These are phyloP conservation scores for Trichoderma brevicompactum DNA, from an alignment of 2,329 filamentous ascomycete species.

Conservation along the genomic window DNA sequence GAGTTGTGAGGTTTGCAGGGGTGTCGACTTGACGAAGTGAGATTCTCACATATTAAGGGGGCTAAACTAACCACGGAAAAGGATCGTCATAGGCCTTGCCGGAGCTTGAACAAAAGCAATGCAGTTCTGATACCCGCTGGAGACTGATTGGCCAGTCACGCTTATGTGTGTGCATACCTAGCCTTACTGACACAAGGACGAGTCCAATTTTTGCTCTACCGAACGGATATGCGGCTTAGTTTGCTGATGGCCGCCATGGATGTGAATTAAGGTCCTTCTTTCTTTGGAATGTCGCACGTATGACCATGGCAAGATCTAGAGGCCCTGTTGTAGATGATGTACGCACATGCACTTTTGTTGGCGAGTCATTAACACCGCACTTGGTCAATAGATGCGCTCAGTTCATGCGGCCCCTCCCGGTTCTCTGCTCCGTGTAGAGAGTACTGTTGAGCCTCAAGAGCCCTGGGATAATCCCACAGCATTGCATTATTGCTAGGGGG, in stretches of 20 bases:
- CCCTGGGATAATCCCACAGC: no score
- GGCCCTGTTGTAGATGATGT: no score
- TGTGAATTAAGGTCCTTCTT: background rate
- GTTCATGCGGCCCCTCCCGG: no score
- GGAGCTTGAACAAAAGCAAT: background rate
- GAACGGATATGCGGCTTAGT: background rate
- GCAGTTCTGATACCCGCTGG: background rate
- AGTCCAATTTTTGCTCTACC: background rate
- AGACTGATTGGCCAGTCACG: background rate
- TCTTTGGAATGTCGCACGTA: conserved; percentile 9
- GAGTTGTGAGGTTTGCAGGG: background rate
- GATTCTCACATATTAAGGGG: background rate
- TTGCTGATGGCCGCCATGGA: background rate
- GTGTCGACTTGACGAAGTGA: background rate
- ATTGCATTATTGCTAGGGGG: no score
- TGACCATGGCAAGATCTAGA: background rate
- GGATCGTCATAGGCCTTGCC: background rate
- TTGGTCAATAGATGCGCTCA: no score
- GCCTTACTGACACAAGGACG: background rate
- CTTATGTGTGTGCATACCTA: background rate
- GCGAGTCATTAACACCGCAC: background rate
- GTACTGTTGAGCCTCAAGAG: background rate
- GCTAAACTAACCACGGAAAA: background rate
- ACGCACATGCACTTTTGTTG: background rate
- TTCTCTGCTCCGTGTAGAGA: background rate